Conservation (phyloP, 768 basidiomycete species). For the Ephemerocybe angulata region DNA sequence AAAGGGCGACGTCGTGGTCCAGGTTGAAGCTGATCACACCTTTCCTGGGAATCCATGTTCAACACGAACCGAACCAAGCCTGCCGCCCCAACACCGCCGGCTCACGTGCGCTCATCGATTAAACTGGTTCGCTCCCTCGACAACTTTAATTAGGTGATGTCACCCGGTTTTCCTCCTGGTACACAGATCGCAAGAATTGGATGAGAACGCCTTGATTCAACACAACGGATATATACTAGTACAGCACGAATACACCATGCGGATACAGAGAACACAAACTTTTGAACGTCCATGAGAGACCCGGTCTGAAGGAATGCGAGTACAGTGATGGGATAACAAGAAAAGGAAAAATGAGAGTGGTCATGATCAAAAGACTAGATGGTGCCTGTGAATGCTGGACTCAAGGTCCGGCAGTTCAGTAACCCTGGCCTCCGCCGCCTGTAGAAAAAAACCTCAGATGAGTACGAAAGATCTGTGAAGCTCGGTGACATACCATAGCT, state of each 20-base stretch:
- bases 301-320: neutral
- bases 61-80: neutral
- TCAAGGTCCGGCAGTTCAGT: slow-evolving; percentile 8
- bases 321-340: neutral
- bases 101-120: too few species aligned
- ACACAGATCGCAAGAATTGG: too few species aligned
- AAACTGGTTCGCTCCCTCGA: too few species aligned
- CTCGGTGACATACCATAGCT: too few species aligned
- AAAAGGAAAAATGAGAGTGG: neutral
- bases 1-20: slow-evolving; percentile 5
- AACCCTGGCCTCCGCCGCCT: slow-evolving; percentile 12
- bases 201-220: neutral
- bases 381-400: too few species aligned
- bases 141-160: too few species aligned
- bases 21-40: slow-evolving; percentile 4
- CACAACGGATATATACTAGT: neutral
- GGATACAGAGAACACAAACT: slow-evolving; percentile 4
- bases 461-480: too few species aligned
- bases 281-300: neutral
- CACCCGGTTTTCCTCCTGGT: too few species aligned
- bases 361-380: slow-evolving; percentile 9
- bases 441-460: neutral
- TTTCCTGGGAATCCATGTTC: neutral
- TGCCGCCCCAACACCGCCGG: neutral
- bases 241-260: neutral